These are phyloP conservation scores for Aulographum hederae DNA, from an alignment of 2,329 filamentous ascomycete genomes.

Conservation along the genomic window DNA sequence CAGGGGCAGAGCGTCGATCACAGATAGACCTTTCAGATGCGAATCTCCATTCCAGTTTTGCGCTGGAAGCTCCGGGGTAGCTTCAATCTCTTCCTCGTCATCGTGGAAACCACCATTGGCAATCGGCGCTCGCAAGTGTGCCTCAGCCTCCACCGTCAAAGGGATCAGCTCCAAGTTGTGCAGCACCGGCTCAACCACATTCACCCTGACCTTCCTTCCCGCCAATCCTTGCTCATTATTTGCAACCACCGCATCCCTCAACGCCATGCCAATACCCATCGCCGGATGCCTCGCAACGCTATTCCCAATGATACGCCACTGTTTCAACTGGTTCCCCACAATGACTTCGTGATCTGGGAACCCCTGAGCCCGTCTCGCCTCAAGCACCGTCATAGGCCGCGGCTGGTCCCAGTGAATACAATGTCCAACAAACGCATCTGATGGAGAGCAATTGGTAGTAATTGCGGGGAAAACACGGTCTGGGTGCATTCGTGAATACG, in stretches of 20 bases:
- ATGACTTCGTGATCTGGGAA: slow-evolving; percentile 54
- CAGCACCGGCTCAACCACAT: too few relatives aligned
- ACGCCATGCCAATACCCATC: slow-evolving; percentile 42
- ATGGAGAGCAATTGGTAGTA: slow-evolving; percentile 31
- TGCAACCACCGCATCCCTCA: slow-evolving; percentile 39
- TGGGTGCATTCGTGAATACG: slow-evolving; percentile 35
- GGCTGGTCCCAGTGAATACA: slow-evolving; percentile 48
- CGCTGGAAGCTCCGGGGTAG: too few relatives aligned
- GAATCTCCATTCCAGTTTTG: too few relatives aligned
- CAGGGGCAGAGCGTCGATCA: too few relatives aligned
- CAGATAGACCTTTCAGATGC: too few relatives aligned
- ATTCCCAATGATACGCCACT: slow-evolving; percentile 56
- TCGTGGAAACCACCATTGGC: too few relatives aligned
- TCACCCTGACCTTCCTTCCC: too few relatives aligned
- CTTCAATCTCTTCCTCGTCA: too few relatives aligned
- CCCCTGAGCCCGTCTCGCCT: slow-evolving; percentile 50
- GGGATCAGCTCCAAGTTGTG: too few relatives aligned
- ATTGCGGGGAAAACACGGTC: slow-evolving; percentile 42
- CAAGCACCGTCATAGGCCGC: slow-evolving; percentile 44
- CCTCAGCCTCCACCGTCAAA: too few relatives aligned
- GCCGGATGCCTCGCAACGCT: slow-evolving; percentile 54
- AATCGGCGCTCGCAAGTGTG: too few relatives aligned
- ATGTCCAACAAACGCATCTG: slow-evolving; percentile 37
- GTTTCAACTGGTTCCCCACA: slow-evolving; percentile 34
- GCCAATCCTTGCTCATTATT: too few relatives aligned